Conservation (phyloP, 108 stramenopile genomes). For the Fragilaria crotonensis region DNA sequence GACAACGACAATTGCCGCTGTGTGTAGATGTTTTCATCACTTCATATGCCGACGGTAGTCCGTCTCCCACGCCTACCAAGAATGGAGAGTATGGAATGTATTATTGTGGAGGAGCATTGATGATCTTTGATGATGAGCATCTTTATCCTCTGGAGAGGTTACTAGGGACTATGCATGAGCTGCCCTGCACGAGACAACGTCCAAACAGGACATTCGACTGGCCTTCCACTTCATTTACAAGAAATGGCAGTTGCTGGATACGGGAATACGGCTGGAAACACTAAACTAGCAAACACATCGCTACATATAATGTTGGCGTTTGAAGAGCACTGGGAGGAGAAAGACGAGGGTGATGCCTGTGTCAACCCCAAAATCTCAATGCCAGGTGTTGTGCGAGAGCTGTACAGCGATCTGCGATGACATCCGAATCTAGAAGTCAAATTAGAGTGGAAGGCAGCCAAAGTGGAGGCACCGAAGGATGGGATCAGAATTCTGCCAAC, state of each 20-base stretch:
- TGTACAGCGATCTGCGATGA: background rate
- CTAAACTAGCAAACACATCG: conserved; percentile 15
- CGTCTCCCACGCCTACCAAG: conserved; percentile 13
- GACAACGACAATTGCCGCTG: too few relatives aligned
- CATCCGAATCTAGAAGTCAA: background rate
- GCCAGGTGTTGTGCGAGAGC: conserved; percentile 8
- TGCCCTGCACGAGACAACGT: background rate
- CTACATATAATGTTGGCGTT: conserved; percentile 8
- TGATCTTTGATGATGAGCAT: conserved; percentile 21
- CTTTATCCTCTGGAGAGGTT: conserved; percentile 13
- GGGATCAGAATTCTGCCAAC: background rate
- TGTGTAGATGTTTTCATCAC: conserved; percentile 23
- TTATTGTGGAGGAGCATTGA: conserved; percentile 20
- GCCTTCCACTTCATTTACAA: conserved; percentile 2
- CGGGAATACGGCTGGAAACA: conserved; percentile 34
- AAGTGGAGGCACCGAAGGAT: background rate
- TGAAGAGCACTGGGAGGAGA: conserved; percentile 29
- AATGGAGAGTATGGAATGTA: conserved; percentile 37
- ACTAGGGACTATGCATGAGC: conserved; percentile 12
- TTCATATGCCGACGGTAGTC: conserved; percentile 36
- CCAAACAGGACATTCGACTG: background rate
- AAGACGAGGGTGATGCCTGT: conserved; percentile 24
- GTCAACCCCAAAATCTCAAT: conserved; percentile 8
- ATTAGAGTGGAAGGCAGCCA: conserved; percentile 9
- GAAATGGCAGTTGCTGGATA: conserved; percentile 26